Base-by-base conservation (phyloP, 352 stramenopile genomes). In the Pelagophyceae sp. region DNA sequence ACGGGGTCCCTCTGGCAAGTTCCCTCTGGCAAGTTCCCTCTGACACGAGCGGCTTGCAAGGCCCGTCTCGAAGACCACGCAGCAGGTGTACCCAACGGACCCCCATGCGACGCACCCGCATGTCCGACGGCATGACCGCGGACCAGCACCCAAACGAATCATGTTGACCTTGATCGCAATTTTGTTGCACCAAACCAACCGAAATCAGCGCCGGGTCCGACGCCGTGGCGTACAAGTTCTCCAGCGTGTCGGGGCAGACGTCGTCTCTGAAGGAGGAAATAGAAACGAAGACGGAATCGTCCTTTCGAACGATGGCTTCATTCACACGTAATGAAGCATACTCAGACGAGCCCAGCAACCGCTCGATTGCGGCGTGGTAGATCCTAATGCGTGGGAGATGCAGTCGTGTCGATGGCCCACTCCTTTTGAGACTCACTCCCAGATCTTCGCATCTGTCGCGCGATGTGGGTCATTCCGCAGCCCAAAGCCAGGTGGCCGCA, bases 241-340 rank as follows among this genome's bases (percentile, higher is more conserved):
- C 79, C 1, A 94, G 72, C n/a, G 89, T 94, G 70, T 89, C 86
- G 17, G 87, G 80, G 79, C 90, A 95, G 78, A 88, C 89, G 71
- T 92, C 86, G 80, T 95, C 89, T 27, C 89, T 78, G 81, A 93
- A 94, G 38, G 77, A 91, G 3, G 87, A 88, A 17, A 95, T 76
- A 69, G 83, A 89, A 23, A 95, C 77, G 82, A 91, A 95, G 29
- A 93, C 86, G 69, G 76, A 88, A n/a, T 78, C 83, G 79, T 94
- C 86, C 29, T 11, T n/a, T 23, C 33, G n/a, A n/a, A n/a, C n/a
- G n/a, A n/a, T n/a, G 50, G 25, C 50, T n/a, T n/a, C n/a, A n/a
- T n/a, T n/a, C n/a, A n/a, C n/a, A n/a, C n/a, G n/a, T n/a, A n/a
- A n/a, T n/a, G n/a, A n/a, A n/a, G n/a, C n/a, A n/a, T n/a, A n/a